Evolutionary conservation across 1,284 basidiomycete species (phyloP), one percentile per base, ranked within the genome.

Genomic region (Cryptococcus sp.): DNA sequence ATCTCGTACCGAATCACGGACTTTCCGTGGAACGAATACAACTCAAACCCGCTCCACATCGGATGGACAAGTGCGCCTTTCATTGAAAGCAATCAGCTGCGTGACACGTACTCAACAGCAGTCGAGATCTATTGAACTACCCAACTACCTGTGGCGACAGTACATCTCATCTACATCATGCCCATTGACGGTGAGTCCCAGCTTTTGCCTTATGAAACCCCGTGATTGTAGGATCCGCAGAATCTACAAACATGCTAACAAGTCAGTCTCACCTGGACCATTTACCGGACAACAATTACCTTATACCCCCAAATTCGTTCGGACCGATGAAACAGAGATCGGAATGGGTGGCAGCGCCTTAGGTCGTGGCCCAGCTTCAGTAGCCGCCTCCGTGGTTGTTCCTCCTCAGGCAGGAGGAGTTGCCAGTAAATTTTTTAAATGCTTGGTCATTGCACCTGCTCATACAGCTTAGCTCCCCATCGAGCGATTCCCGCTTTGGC

Each of bases 401-500:
- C 65, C 58, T 8, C 68, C 68, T 31, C 49, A 58, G 6, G 62
- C 63, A 14, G 68, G 66, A 30, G 68, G 58, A 7, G 55, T 68
- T 4, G 65, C 66, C n/a, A 61, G 68, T 70, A 50, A 58, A 62
- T 59, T 14, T 3, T 23, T 23, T 5, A 33, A 37, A 15, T 10
- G 15, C 15, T 33, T 23, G 23, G 23, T 23, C 23, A 23, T 23
- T 23, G 23, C 23, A 23, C 23, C 23, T 23, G 23, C 23, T 23
- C 23, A 32, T 23, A 0, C 45, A 15, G 6, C 11, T 31, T 46
- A 70, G 68, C 62, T 7, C 68, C 68, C 5, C 62, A 67, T 51
- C 57, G 56, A 23, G 64, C 66, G 6, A 67, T 70, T 11, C 61
- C 68, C 4, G 68, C 68, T 38, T 44, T 70, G 7, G 61, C 68